These are phyloP conservation scores for Triadica sebifera DNA, from an alignment of 345 rosid genomes.

Conservation along the genomic window DNA sequence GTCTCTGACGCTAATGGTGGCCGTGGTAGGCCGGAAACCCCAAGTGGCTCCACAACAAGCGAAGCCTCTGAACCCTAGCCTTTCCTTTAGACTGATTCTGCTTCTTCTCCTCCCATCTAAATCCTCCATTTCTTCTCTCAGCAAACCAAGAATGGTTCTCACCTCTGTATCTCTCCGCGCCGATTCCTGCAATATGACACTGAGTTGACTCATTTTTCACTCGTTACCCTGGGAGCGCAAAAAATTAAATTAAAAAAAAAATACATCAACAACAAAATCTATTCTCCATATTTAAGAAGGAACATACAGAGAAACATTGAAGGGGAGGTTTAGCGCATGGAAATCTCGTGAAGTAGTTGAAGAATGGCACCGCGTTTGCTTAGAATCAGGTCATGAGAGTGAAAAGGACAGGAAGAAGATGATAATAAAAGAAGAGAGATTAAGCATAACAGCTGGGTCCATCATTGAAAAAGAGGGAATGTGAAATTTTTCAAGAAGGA, in stretches of 20 bases:
- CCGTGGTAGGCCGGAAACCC: conserved; percentile 41
- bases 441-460: background rate
- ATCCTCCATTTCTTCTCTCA: conserved; percentile 56
- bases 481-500: background rate
- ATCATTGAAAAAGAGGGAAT: conserved; percentile 1
- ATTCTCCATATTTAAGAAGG: background rate
- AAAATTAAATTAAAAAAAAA: conserved; percentile 1
- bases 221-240: background rate
- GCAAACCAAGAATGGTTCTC: conserved; percentile 48
- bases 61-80: conserved; percentile 57
- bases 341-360: conserved; percentile 43
- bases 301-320: background rate
- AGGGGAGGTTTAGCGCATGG: conserved; percentile 18
- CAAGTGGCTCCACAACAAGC: conserved; percentile 73
- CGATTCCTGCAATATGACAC: conserved; percentile 44
- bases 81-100: conserved; percentile 42
- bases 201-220: conserved; percentile 47
- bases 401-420: background rate
- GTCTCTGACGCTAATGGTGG: conserved; percentile 37
- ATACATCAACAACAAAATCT: background rate
- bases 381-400: background rate
- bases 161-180: conserved; percentile 27
- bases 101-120: conserved; percentile 37
- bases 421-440: background rate
- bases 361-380: conserved; percentile 20